Evolutionary conservation across 805 yeast species (phyloP), one percentile per base, ranked within the genome.

Genomic region (Zygosaccharomyces rouxii): DNA sequence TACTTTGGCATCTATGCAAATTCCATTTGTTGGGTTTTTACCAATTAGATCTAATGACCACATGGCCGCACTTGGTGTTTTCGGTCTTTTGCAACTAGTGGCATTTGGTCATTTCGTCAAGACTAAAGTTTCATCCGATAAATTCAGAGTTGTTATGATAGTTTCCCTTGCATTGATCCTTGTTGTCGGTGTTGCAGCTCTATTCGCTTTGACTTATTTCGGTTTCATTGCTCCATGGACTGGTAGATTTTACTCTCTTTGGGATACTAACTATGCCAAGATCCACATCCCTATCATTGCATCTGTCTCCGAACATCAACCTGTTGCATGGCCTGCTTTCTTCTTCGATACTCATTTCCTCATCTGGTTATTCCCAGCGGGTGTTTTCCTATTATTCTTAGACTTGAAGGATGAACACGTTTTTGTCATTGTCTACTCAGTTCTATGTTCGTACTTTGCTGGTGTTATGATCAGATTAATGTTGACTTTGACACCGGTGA

Each of bases 201-300:
- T 94, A 47, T 78, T 88, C 40, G 80, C 78, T 14, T 82, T 95
- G 58, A 94, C 99, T 14, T 85, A 86, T 52, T 74, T 89, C 46
- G 99, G 97, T 3, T 81, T 85, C 68, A 94, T 95, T 69, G 97
- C 98, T 31, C 99, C 99, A 47, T 94, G 99, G 99, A 89, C 97
- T 9, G 99, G 99, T 57, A 85, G 99, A 71, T 95, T 94, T 75
- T 94, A 94, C 72, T 90, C 98, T 2, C 73, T 95, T 57, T 94
- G 99, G 99, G 99, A 94, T 68, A 94, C 99, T 4, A 85, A 79
- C 68, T 94, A 95, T 64, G 99, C 99, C 54, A 92, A 90, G 74
- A 86, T 94, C 56, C 99, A 94, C 67, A 94, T 94, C 61, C 99
- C 99, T 39, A 94, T 94, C 65, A 94, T 94, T 70, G 99, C 99